Evolutionary conservation across 768 basidiomycete species (phyloP), one percentile per base, ranked within the genome.

Genomic region (Pleurotus sapidus): DNA sequence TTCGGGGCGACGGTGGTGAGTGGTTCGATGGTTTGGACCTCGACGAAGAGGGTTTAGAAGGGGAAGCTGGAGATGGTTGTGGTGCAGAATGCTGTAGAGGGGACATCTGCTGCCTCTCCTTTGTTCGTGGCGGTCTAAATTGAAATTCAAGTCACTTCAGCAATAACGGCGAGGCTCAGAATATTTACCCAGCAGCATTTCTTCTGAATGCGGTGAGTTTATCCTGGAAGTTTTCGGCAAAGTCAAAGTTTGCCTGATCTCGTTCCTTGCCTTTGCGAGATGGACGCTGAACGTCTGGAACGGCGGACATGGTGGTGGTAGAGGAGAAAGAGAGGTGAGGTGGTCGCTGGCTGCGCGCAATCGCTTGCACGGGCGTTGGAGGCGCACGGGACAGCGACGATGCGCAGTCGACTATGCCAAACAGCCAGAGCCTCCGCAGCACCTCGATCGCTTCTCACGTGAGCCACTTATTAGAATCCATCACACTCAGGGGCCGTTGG

Each of bases 171-270:
- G 45, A 45, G 34, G 17, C 53, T 5, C 25, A 42, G 43, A 46
- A 66, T 18, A 78, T 80, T 51, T 57, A 86, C 84, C 73, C 76
- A 56, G 88, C 86, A 56, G 88, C 86, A 37, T 77, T 83, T 61
- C 76, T 83, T 17, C 92, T 79, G 3, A 88, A 72, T 11, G 87
- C 86, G 54, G 87, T 76, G 46, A 93, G 77, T 60, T 78, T 81
- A 65, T 89, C 84, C 63, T 76, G 76, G 45, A 79, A 56, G 51
- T 51, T 65, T 64, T 80, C 78, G 53, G 50, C 68, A 23, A 60
- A 58, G 34, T 56, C 57, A 23, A 60, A 58, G 34, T 56, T 57
- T 4, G 59, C 61, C 2, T 70, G 64, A 34, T 78, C 76, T 46
- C 79, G 74, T 59, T 79, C 79, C 65, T 74, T 80, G 59, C 64